Evolutionary conservation across 2,329 filamentous ascomycete genomes (phyloP).

Genomic region (Botrytis deweyae): DNA sequence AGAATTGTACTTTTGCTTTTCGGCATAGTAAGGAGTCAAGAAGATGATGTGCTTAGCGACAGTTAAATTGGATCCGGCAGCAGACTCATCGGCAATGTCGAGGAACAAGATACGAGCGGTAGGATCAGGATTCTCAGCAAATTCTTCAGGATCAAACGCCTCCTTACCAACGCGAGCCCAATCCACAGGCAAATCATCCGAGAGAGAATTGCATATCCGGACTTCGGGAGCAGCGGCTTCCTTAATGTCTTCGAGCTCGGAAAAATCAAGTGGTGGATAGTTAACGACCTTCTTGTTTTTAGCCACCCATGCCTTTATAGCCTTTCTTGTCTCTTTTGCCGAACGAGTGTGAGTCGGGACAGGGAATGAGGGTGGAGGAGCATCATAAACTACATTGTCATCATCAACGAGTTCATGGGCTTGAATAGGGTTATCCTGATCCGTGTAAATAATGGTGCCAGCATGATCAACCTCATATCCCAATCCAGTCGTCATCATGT

Average conservation of each 20-base stretch:
- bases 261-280: background rate
- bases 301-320: background rate
- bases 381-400: background rate
- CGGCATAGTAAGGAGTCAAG: constrained; percentile 52
- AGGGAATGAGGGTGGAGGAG: background rate
- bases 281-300: background rate
- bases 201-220: background rate
- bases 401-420: background rate
- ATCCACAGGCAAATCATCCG: background rate
- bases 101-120: constrained; percentile 51
- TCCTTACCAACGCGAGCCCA: background rate
- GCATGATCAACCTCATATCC: background rate
- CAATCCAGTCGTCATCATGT: background rate
- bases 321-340: background rate
- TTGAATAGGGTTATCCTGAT: background rate
- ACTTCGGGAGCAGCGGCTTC: background rate
- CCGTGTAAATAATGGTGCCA: background rate
- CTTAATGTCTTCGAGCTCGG: background rate
- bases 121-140: background rate
- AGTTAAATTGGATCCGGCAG: constrained; percentile 62
- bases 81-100: constrained; percentile 54
- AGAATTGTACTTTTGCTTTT: constrained; percentile 48
- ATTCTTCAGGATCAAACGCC: constrained; percentile 38
- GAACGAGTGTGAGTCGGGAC: background rate
- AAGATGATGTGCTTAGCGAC: constrained; percentile 66